Conservation (phyloP, 2,329 filamentous ascomycete genomes). For the Periconia digitata region DNA sequence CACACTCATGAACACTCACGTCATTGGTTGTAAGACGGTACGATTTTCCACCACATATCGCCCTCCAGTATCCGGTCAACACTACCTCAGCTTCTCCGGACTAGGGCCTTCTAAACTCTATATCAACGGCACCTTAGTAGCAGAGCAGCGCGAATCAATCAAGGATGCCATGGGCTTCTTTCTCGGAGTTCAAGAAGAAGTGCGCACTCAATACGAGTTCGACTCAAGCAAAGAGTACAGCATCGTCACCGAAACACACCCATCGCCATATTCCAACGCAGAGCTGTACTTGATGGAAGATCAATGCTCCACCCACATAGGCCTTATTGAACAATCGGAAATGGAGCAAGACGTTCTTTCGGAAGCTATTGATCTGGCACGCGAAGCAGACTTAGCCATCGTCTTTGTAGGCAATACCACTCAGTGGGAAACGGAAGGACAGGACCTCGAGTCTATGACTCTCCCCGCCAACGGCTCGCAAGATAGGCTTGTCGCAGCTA, state of each 20-base stretch:
- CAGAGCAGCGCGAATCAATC: slow-evolving; percentile 7
- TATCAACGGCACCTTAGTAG: slow-evolving; percentile 15
- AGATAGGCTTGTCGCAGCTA: slow-evolving; percentile 52
- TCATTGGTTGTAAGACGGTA: slow-evolving; percentile 9
- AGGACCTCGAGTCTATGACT: slow-evolving; percentile 22
- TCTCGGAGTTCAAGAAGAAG: slow-evolving; percentile 18
- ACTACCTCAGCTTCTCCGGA: slow-evolving; percentile 20
- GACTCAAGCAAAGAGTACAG: slow-evolving; percentile 7
- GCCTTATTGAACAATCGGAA: slow-evolving; percentile 15
- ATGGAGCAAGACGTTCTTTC: slow-evolving; percentile 19
- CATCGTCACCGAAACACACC: slow-evolving; percentile 15
- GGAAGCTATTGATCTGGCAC: slow-evolving; percentile 17
- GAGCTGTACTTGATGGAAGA: slow-evolving; percentile 19
- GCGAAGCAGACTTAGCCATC: slow-evolving; percentile 64
- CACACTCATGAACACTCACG: slow-evolving; percentile 18
- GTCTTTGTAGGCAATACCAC: slow-evolving; percentile 65
- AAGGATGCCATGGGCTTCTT: slow-evolving; percentile 20
- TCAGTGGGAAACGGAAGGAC: slow-evolving; percentile 28
- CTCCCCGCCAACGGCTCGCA: slow-evolving; percentile 57
- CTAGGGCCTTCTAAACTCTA: slow-evolving; percentile 14
- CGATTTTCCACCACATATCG: slow-evolving; percentile 14
- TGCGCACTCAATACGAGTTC: slow-evolving; percentile 14
- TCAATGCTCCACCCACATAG: slow-evolving; percentile 17
- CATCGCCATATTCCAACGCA: slow-evolving; percentile 10
- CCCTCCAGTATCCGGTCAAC: slow-evolving; percentile 10